phyloP scores from a whole-genome alignment of 2,329 filamentous ascomycete species.

The Sarocladiaceae sp. region DNA sequence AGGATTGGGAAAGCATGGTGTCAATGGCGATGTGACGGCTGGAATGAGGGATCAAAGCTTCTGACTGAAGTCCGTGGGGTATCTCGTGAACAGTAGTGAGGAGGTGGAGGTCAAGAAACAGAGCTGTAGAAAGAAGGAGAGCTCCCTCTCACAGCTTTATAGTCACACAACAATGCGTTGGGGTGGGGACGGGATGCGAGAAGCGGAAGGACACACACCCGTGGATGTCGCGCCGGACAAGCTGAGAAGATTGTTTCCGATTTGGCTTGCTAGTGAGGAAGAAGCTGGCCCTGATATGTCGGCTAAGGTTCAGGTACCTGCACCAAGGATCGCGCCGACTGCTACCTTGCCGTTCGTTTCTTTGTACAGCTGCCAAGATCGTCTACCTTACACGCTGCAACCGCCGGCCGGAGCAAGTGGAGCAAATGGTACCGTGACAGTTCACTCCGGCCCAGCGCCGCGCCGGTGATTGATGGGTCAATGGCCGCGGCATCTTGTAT shows the following conservation, averaged over 20 bases:
- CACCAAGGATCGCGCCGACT: no score
- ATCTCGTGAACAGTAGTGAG: neutral
- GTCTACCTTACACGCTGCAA: neutral
- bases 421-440: no score
- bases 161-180: neutral
- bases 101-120: neutral
- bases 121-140: neutral
- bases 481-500: neutral
- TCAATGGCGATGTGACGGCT: neutral
- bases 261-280: neutral
- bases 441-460: neutral
- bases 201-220: conserved; percentile 4
- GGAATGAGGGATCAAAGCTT: neutral
- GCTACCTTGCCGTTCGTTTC: no score
- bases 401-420: neutral
- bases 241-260: conserved; percentile 6
- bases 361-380: neutral
- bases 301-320: neutral
- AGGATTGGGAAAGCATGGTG: conserved; percentile 26
- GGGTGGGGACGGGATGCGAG: neutral
- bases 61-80: neutral
- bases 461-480: neutral
- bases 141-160: neutral
- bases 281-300: conserved; percentile 1
- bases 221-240: neutral